Evolutionary conservation across 2,329 filamentous ascomycete species (phyloP).

Genomic region (Epichloe bromicola): DNA sequence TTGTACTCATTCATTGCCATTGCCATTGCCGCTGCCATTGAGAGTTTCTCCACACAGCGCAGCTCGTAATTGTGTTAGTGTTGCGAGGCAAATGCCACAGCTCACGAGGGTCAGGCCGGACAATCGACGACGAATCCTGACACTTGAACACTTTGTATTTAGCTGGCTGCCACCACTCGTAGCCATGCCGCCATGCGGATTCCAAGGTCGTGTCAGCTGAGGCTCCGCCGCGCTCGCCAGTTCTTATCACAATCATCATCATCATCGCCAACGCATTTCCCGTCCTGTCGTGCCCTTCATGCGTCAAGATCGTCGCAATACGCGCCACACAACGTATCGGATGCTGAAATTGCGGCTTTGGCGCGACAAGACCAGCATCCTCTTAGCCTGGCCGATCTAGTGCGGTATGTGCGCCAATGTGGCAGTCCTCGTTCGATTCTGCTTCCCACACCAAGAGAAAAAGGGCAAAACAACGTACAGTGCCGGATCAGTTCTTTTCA

Average conservation of each 20-base stretch:
- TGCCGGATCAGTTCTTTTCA: too few relatives aligned
- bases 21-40: background rate
- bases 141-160: background rate
- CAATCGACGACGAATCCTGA: background rate
- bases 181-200: constrained; percentile 7
- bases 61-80: too few relatives aligned
- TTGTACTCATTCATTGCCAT: background rate
- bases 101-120: background rate
- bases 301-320: background rate
- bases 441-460: background rate
- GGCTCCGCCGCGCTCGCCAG: background rate
- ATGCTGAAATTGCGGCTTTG: constrained; percentile 67
- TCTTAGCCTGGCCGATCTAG: constrained; percentile 74
- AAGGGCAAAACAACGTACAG: background rate
- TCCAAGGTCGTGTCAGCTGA: background rate
- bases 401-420: constrained; percentile 48
- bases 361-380: constrained; percentile 68
- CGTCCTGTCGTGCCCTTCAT: background rate
- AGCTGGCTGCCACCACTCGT: too few relatives aligned
- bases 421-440: background rate
- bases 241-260: background rate
- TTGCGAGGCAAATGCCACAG: too few relatives aligned
- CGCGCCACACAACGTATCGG: constrained; percentile 31
- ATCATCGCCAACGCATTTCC: background rate
- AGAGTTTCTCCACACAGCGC: too few relatives aligned